phyloP scores from a whole-genome alignment of 225 moss, liverwort and hornwort species.

The Ulota crispa region DNA sequence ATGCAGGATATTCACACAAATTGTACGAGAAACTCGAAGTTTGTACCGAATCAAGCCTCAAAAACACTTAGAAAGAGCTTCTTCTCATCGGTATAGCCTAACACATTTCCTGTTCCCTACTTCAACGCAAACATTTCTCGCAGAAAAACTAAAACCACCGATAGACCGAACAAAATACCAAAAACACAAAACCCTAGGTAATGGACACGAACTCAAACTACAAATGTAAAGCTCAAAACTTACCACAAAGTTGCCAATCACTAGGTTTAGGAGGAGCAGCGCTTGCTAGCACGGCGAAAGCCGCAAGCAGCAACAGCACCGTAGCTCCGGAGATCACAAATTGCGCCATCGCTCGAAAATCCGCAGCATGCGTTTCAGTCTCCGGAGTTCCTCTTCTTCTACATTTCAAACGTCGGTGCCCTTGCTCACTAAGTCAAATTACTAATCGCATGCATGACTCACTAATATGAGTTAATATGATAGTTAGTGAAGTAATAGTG shows the following conservation, averaged over 20 bases:
- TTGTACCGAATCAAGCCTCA: neutral
- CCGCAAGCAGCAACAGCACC: slow-evolving; percentile 32
- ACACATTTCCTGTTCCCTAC: neutral
- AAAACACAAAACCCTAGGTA: neutral
- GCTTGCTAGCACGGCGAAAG: slow-evolving; percentile 19
- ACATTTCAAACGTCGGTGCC: slow-evolving; percentile 19
- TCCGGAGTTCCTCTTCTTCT: neutral
- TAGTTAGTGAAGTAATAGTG: neutral
- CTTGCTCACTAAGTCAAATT: neutral
- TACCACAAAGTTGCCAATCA: slow-evolving; percentile 47
- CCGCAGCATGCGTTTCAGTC: neutral
- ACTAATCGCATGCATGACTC: neutral
- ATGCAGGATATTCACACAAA: neutral
- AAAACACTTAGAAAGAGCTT: neutral
- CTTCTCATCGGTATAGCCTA: neutral
- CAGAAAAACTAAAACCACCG: neutral
- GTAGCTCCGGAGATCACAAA: neutral
- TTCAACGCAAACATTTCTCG: neutral
- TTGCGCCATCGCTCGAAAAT: slow-evolving; percentile 29
- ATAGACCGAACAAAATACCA: neutral
- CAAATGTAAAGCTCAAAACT: neutral
- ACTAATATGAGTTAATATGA: neutral
- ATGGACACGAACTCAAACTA: neutral
- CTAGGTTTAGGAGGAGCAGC: slow-evolving; percentile 46
- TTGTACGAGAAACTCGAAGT: neutral